Evolutionary conservation across 345 rosid species (phyloP), one percentile per base, ranked within the genome.

Genomic region (Boechera stricta): DNA sequence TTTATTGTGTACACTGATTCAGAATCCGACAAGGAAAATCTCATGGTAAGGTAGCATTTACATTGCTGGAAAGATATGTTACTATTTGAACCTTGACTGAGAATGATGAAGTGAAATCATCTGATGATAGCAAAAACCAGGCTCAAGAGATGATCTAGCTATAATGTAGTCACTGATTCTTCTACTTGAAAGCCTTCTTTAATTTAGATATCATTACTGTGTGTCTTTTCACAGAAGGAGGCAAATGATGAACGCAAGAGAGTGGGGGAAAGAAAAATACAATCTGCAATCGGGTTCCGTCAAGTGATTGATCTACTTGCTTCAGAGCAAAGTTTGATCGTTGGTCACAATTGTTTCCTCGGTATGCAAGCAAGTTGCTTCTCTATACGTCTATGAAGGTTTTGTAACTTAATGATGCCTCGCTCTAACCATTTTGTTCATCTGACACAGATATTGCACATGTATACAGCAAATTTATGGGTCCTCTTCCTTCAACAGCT

Each of bases 341-440:
- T 95, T 58, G 97, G 99, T 78, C 97, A 95, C 76, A 92, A 95
- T 82, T 95, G 97, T 77, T 85, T 95, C 82, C 84, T 95, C 16
- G 98, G 98, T 94, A 87, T 64, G 82, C 71, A 53, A 78, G 47
- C 59, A 49, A 77, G 72, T 71, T 82, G 21, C 52, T 32, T 51
- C 57, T 8, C 38, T 28, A 49, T 60, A 29, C 58, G 65, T 29
- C 55, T 24, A 7, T 66, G 42, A 49, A 10, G 75, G 49, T 78
- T 64, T 56, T 29, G 72, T 54, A 29, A 45, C 83, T 16, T 69
- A 18, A 55, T 49, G 35, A 51, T 57, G 29, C 33, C 39, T 72
- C 28, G 6, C 35, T 39, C 51, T 78, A 58, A 72, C 41, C 59
- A 78, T 35, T 33, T 64, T 62, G 52, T 60, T 54, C 52, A 73